A percentile compares a stretch with the other conserved stretches of the same genome.
Evolutionary conservation across 2,329 filamentous ascomycete genomes (phyloP).

Genomic region (Xylariaceae sp.): DNA sequence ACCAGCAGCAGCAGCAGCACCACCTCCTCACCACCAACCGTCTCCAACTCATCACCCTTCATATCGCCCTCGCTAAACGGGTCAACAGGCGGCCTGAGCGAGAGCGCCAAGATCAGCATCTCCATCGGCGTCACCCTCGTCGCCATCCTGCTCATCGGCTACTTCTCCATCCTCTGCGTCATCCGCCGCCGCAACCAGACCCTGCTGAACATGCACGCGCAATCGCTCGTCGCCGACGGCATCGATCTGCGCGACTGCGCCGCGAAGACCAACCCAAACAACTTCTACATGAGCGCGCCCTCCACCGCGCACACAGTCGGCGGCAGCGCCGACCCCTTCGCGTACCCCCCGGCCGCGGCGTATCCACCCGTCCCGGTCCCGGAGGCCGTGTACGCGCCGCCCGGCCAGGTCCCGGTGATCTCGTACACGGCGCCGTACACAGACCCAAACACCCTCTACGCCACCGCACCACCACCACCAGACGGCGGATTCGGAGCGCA

Average conservation of each 20-base stretch:
- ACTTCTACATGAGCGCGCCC: constrained; percentile 7
- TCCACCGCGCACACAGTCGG: neutral
- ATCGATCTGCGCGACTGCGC: neutral
- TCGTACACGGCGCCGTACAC: neutral
- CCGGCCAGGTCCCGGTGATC: neutral
- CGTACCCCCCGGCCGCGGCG: too few relatives aligned
- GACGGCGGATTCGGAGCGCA: too few relatives aligned
- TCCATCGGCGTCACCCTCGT: constrained; percentile 16
- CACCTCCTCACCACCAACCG: neutral
- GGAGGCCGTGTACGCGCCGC: neutral
- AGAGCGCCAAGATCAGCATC: constrained; percentile 10
- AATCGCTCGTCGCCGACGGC: neutral
- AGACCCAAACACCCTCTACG: too few relatives aligned
- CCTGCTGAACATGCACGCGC: neutral
- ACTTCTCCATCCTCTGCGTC: constrained; percentile 12
- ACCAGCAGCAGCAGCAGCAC: neutral
- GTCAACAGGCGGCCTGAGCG: constrained; percentile 1
- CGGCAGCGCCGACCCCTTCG: too few relatives aligned
- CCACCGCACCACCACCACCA: too few relatives aligned
- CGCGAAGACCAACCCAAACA: constrained; percentile 1
- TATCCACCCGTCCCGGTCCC: too few relatives aligned
- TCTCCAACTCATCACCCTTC: neutral
- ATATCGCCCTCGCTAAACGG: constrained; percentile 6
- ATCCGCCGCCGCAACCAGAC: constrained; percentile 7
- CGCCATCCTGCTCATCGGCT: constrained; percentile 10